These are phyloP conservation scores for Vicia faba DNA, from an alignment of 306 rosid genomes.

Conservation along the genomic window DNA sequence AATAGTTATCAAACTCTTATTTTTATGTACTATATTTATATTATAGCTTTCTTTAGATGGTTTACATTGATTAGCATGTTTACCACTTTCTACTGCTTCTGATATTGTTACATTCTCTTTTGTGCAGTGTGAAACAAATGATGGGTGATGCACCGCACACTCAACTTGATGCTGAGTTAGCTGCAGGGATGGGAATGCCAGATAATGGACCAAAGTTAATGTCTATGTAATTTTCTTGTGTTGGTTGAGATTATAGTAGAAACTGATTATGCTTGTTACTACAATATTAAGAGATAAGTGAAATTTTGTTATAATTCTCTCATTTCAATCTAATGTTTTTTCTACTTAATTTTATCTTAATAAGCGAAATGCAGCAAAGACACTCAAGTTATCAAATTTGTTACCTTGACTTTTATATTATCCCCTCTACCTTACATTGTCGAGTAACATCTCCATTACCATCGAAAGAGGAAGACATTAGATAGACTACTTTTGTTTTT, in stretches of 20 bases:
- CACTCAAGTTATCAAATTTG: neutral
- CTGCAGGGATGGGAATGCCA: constrained; percentile 96
- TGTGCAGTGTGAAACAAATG: constrained; percentile 73
- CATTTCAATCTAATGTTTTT: neutral
- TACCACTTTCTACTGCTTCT: constrained; percentile 24
- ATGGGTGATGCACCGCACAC: constrained; percentile 87
- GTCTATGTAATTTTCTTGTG: constrained; percentile 51
- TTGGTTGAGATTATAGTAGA: constrained; percentile 4
- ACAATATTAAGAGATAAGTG: neutral
- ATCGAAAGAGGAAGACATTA: too few species aligned
- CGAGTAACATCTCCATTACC: too few species aligned
- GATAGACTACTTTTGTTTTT: too few species aligned
- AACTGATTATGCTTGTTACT: constrained; percentile 16
- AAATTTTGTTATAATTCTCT: neutral
- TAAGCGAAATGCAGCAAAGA: neutral
- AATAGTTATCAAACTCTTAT: neutral
- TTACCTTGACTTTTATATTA: too few species aligned
- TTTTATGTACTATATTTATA: neutral
- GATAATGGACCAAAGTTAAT: constrained; percentile 93
- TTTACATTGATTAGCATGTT: neutral
- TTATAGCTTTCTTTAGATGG: neutral
- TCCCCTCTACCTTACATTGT: too few species aligned
- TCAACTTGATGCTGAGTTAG: constrained; percentile 91
- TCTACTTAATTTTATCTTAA: neutral
- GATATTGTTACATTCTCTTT: constrained; percentile 12